Conservation (phyloP, 805 yeast species). For the Saturnispora saitoi region DNA sequence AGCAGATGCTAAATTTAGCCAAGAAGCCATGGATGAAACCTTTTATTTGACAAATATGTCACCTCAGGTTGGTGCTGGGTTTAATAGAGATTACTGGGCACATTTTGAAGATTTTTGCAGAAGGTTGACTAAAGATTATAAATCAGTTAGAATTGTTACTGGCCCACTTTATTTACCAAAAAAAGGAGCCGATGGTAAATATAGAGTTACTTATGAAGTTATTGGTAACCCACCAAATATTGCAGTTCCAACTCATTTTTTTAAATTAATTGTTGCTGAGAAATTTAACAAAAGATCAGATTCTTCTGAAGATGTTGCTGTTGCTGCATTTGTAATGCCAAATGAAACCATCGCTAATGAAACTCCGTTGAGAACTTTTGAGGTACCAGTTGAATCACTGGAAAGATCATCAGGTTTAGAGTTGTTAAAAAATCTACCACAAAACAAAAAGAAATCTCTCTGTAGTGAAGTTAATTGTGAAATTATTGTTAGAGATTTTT, state of each 20-base stretch:
- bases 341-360: constrained; percentile 70
- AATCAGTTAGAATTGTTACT: constrained; percentile 76
- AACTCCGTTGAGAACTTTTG: constrained; percentile 63
- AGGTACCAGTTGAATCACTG: constrained; percentile 83
- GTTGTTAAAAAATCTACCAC: constrained; percentile 62
- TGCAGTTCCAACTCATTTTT: constrained; percentile 97
- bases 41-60: constrained; percentile 83
- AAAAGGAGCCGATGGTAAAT: constrained; percentile 69
- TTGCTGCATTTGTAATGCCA: constrained; percentile 92
- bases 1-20: constrained; percentile 89
- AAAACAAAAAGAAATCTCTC: constrained; percentile 45
- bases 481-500: constrained; percentile 74
- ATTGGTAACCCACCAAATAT: constrained; percentile 94
- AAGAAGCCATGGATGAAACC: constrained; percentile 91
- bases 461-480: constrained; percentile 78
- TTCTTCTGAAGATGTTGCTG: constrained; percentile 42
- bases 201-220: constrained; percentile 77
- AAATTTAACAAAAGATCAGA: constrained; percentile 32
- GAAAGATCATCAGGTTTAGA: constrained; percentile 84
- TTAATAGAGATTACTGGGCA: constrained; percentile 97
- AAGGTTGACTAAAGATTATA: constrained; percentile 61
- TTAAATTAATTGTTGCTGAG: constrained; percentile 85
- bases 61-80: constrained; percentile 97
- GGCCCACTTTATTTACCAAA: constrained; percentile 91
- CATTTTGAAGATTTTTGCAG: constrained; percentile 88